phyloP scores from a whole-genome alignment of 192 early-diverging fungal species.

The Chytriomyces hyalinus region DNA sequence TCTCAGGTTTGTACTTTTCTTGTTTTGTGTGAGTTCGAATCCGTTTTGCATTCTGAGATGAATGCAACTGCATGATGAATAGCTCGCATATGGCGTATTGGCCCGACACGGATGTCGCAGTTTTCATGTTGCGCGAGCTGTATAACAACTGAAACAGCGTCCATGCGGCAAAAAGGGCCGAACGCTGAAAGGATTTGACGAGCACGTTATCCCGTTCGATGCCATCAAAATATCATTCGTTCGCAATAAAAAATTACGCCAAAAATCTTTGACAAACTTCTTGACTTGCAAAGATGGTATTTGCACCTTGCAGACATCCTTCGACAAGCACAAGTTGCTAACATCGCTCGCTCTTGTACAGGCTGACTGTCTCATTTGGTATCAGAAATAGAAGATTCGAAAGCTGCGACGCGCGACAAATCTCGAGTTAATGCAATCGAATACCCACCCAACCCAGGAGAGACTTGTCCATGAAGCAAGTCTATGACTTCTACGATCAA shows the following conservation, averaged over 20 bases:
- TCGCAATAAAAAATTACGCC: background rate
- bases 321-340: too few relatives aligned
- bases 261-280: background rate
- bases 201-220: too few relatives aligned
- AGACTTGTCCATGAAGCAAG: constrained; percentile 56
- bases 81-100: constrained; percentile 71
- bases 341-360: background rate
- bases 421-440: too few relatives aligned
- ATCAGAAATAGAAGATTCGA: background rate
- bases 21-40: background rate
- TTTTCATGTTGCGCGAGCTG: constrained; percentile 67
- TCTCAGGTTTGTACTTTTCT: constrained; percentile 36
- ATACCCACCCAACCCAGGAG: constrained; percentile 29
- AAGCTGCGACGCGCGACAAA: background rate
- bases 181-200: too few relatives aligned
- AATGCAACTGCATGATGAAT: background rate
- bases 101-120: constrained; percentile 65
- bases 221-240: background rate
- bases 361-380: constrained; percentile 1
- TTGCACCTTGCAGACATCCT: too few relatives aligned
- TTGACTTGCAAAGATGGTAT: background rate
- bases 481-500: constrained; percentile 52
- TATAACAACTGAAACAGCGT: constrained; percentile 31
- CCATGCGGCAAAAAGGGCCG: too few relatives aligned
- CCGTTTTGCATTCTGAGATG: background rate